Evolutionary conservation across 305 asterid genomes (phyloP).

Genomic region (Andrographis paniculata): DNA sequence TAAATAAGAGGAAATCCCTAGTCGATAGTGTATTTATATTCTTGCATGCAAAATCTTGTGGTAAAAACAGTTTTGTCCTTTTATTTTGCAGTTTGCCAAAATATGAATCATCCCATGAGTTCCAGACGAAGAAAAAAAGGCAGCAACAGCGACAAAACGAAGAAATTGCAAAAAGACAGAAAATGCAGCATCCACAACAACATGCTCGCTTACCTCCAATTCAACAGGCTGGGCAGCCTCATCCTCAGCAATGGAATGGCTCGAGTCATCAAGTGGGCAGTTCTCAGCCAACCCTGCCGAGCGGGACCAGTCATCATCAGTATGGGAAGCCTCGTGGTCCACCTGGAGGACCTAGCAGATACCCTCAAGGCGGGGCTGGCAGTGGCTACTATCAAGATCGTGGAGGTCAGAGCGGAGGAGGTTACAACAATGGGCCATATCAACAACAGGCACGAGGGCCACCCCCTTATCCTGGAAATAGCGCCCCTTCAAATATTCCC

Average conservation of each 20-base stretch:
- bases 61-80: not conserved
- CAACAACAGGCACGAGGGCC: constrained; percentile 72
- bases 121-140: constrained; percentile 91
- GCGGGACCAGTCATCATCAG: constrained; percentile 59
- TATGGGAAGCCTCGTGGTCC: constrained; percentile 81
- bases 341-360: constrained; percentile 59
- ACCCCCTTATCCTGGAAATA: constrained; percentile 51
- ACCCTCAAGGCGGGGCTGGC: constrained; percentile 58
- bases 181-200: constrained; percentile 72
- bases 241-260: constrained; percentile 62
- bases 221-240: constrained; percentile 74
- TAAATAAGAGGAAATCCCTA: too few species aligned
- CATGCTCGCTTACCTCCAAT: constrained; percentile 87
- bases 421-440: constrained; percentile 41
- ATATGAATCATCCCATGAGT: constrained; percentile 94
- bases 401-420: constrained; percentile 62
- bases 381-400: constrained; percentile 76
- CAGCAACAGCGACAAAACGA: constrained; percentile 91
- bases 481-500: constrained; percentile 47
- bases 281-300: constrained; percentile 46
- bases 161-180: constrained; percentile 80
- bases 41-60: not conserved
- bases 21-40: too few species aligned
- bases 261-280: constrained; percentile 47
- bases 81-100: constrained; percentile 56